A percentile compares a stretch with the other conserved stretches of the same genome.
phyloP scores from a whole-genome alignment of 768 basidiomycete species.

The Leccinum uliginosum region DNA sequence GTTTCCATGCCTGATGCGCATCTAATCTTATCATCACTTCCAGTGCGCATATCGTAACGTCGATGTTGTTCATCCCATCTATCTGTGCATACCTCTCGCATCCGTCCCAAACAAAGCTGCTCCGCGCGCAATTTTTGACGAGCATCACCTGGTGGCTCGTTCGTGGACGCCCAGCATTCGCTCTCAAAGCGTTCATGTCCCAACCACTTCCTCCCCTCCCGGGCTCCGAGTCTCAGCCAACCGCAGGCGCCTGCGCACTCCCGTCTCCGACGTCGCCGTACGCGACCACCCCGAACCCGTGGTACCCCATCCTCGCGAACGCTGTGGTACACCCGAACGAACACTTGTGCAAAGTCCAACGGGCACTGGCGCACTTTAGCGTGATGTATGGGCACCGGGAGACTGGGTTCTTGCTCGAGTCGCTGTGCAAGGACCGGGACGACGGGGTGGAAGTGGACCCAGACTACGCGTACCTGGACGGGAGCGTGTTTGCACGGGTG shows the following conservation, averaged over 20 bases:
- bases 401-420: slow-evolving; percentile 30
- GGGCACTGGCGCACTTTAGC: slow-evolving; percentile 46
- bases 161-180: slow-evolving; percentile 49
- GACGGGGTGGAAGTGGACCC: slow-evolving; percentile 25
- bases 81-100: slow-evolving; percentile 50
- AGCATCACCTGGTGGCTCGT: slow-evolving; percentile 52
- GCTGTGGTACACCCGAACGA: slow-evolving; percentile 57
- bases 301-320: slow-evolving; percentile 54
- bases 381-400: slow-evolving; percentile 40
- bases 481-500: slow-evolving; percentile 56
- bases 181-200: slow-evolving; percentile 47
- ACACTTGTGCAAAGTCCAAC: slow-evolving; percentile 46
- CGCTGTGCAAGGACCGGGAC: slow-evolving; percentile 14
- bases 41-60: slow-evolving; percentile 70
- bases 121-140: slow-evolving; percentile 55
- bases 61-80: slow-evolving; percentile 58
- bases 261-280: slow-evolving; percentile 32
- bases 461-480: slow-evolving; percentile 48
- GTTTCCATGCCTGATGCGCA: no score
- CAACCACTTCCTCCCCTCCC: slow-evolving; percentile 24
- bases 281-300: slow-evolving; percentile 47
- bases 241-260: slow-evolving; percentile 23
- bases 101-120: slow-evolving; percentile 48
- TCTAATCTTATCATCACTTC: background rate
- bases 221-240: slow-evolving; percentile 10